These are phyloP conservation scores for Blastocystis hominis DNA, from an alignment of 352 stramenopile species.

Conservation along the genomic window DNA sequence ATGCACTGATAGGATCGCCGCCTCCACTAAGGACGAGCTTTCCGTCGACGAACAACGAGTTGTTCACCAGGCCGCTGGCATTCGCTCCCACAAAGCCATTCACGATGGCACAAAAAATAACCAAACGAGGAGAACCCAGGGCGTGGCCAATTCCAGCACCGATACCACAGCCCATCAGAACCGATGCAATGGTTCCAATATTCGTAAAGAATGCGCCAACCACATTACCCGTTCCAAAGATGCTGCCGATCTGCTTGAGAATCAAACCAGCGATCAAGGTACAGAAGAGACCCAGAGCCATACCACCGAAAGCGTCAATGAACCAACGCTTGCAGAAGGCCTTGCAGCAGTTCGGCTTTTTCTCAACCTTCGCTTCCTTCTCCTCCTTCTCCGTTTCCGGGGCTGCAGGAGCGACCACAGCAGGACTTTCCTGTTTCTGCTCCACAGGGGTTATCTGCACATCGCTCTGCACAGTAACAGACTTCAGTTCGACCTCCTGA, in stretches of 20 bases:
- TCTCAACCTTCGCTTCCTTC: background rate
- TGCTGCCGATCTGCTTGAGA: background rate
- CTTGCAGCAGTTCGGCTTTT: slow-evolving; percentile 7
- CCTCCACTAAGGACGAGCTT: background rate
- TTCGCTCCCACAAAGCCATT: slow-evolving; percentile 39
- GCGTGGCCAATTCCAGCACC: slow-evolving; percentile 31
- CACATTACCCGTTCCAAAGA: background rate
- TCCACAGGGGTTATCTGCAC: background rate
- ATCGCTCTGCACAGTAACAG: background rate
- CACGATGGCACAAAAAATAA: slow-evolving; percentile 22
- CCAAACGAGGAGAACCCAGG: background rate
- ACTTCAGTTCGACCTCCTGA: background rate
- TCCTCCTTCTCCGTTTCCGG: background rate
- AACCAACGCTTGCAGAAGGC: slow-evolving; percentile 30
- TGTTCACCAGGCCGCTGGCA: background rate
- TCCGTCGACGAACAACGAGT: background rate
- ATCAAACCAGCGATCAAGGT: slow-evolving; percentile 43
- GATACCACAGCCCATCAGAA: slow-evolving; percentile 38
- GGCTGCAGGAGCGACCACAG: background rate
- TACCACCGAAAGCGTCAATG: slow-evolving; percentile 42
- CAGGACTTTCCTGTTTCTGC: background rate
- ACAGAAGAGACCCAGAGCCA: slow-evolving; percentile 41
- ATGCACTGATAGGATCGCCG: slow-evolving; percentile 38
- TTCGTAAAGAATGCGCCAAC: background rate
- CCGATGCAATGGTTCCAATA: background rate